Percentiles rank a stretch among this genome's conserved stretches.
phyloP scores from a whole-genome alignment of 805 yeast genomes.

The Metschnikowia lunata region DNA sequence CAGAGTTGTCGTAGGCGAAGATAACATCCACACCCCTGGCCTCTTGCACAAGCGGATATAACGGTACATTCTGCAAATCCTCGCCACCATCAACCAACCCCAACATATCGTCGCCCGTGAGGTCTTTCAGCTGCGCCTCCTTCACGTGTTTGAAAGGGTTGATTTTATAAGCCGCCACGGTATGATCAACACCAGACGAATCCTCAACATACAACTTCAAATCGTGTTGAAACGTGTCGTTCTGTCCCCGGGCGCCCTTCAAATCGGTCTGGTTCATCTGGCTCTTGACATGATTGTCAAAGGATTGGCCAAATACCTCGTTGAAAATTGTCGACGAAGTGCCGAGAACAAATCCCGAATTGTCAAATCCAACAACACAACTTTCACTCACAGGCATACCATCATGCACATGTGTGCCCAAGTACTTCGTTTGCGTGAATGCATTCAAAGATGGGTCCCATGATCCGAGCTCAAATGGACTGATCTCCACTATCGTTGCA shows the following conservation, averaged over 20 bases:
- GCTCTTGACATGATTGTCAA: slow-evolving; percentile 31
- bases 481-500: slow-evolving; percentile 52
- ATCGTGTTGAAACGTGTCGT: slow-evolving; percentile 1
- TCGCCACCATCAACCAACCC: slow-evolving; percentile 46
- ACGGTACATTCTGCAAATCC: slow-evolving; percentile 44
- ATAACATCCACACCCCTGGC: slow-evolving; percentile 35
- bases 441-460: slow-evolving; percentile 49
- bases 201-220: background rate
- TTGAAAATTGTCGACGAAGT: slow-evolving; percentile 63
- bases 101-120: slow-evolving; percentile 12
- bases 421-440: slow-evolving; percentile 45
- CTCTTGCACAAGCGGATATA: slow-evolving; percentile 36
- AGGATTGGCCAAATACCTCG: slow-evolving; percentile 8
- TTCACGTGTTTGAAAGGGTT: slow-evolving; percentile 45
- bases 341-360: slow-evolving; percentile 55
- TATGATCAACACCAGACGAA: slow-evolving; percentile 44
- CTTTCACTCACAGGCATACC: slow-evolving; percentile 36
- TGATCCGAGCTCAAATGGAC: slow-evolving; percentile 63
- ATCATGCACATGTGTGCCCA: slow-evolving; percentile 45
- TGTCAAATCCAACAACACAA: slow-evolving; percentile 53
- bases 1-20: slow-evolving; percentile 42
- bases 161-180: slow-evolving; percentile 45
- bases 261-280: slow-evolving; percentile 24
- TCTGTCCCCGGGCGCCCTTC: slow-evolving; percentile 20
- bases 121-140: slow-evolving; percentile 9